Evolutionary conservation across 345 rosid species (phyloP).

Genomic region (Gossypium mustelinum): DNA sequence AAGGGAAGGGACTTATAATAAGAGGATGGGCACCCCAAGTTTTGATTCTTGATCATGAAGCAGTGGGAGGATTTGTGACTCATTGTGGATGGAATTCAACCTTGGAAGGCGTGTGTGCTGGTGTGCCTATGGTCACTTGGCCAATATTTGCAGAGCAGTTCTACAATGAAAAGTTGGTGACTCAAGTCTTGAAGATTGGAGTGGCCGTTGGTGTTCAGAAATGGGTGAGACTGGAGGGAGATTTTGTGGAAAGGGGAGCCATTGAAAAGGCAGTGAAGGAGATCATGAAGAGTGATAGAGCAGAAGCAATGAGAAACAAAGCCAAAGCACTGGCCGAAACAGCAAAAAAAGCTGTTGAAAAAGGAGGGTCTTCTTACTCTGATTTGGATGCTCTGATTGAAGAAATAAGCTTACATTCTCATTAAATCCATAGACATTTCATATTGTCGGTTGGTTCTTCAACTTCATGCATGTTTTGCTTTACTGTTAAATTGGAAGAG

Average conservation of each 20-base stretch:
- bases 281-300: slow-evolving; percentile 32
- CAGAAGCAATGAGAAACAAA: slow-evolving; percentile 28
- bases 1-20: slow-evolving; percentile 41
- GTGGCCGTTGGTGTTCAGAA: slow-evolving; percentile 32
- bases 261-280: slow-evolving; percentile 36
- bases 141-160: slow-evolving; percentile 44
- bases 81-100: slow-evolving; percentile 63
- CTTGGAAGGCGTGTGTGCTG: slow-evolving; percentile 42
- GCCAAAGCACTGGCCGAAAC: slow-evolving; percentile 20
- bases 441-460: neutral
- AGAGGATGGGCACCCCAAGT: slow-evolving; percentile 66
- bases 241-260: slow-evolving; percentile 30
- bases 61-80: slow-evolving; percentile 47
- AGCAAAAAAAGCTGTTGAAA: slow-evolving; percentile 32
- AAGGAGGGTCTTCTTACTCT: slow-evolving; percentile 37
- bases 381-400: slow-evolving; percentile 28
- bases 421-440: too few relatives aligned
- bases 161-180: slow-evolving; percentile 47
- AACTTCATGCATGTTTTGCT: too few relatives aligned
- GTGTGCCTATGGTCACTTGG: slow-evolving; percentile 57
- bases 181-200: slow-evolving; percentile 34
- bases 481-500: too few relatives aligned
- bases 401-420: slow-evolving; percentile 12
- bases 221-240: slow-evolving; percentile 22
- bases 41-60: slow-evolving; percentile 50